Base-by-base conservation (phyloP, 306 rosid species). In the Cicer cuneatum region DNA sequence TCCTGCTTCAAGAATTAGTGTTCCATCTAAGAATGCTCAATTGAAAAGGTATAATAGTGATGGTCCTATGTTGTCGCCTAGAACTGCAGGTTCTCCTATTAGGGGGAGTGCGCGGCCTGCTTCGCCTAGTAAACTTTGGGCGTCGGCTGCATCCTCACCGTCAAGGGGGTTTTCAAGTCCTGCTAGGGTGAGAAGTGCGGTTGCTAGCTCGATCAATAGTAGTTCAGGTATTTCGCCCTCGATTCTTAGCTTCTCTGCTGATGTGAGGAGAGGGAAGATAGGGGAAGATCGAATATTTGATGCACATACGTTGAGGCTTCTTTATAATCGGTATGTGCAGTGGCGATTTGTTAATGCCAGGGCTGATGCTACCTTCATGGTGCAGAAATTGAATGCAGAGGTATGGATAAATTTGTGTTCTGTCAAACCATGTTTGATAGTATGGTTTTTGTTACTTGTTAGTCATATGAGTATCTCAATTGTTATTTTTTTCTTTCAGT, bases 271-370 rank as follows among this genome's bases (percentile, higher is more conserved):
- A 81, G 97, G 99, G 74, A 95, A 92, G 89, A 84, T 92, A 73
- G 99, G 98, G 80, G 98, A 92, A 47, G 97, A 92, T 80, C 95
- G 93, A 7, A 86, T 95, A 70, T 80, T 89, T 69, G 97, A 95
- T 83, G 99, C 99, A 5, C 98, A 95, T 78, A 74, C 88, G 5
- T 89, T 95, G 87, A 83, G 98, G 85, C 97, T 95, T 87, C 88
- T 90, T 67, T 89, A 95, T 82, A 95, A 95, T 66, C 88, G 96
- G 29, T 89, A 87, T 82, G 80, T 87, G 80, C 99, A 95, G 75
- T 95, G 98, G 99, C 92, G 98, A 84, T 90, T 90, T 75, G 97
- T 90, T 45, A 95, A 95, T 89, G 98, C 98, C n/a, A 87, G 97
- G 83, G 89, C 97, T 14, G 97, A 92, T 85, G 90, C 92, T 74